Base-by-base conservation (phyloP, 169 alveolate genomes). In the Plasmodium adleri region DNA sequence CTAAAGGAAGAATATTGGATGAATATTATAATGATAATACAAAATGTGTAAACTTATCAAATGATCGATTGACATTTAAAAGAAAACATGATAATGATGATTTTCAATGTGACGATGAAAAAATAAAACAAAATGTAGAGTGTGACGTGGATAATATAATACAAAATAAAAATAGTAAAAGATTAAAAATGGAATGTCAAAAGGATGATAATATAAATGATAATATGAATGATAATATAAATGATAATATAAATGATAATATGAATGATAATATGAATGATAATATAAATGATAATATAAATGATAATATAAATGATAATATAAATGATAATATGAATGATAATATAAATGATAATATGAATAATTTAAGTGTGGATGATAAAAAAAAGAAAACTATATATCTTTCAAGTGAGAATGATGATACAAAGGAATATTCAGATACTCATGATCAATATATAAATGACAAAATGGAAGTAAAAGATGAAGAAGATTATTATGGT, bases 401-500 rank as follows among this genome's bases (percentile, higher is more conserved):
- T 15, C 0, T 56, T 1, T 0, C 47, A 56, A 13, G 9, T 56
- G 28, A 56, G 2, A 56, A 56, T 2, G 24, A 56, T 56, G 28
- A 56, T 12, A 22, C 22, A 56, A 28, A 32, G 12, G 54, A 5
- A 43, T 4, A 9, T 50, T 22, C 63, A 17, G 63, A 70, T 45
- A 15, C 17, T 32, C n/a, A 10, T 39, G 52, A 70, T 0, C 15
- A 13, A 66, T 50, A 20, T 52, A 66, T 28, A 20, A 22, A 20
- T n/a, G 24, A 58, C n/a, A 5, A 15, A 13, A 66, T 32, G 26
- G 49, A 15, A n/a, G 28, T 28, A 17, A 26, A 1, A 28, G 68
- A n/a, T 26, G 71, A 47, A 47, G 76, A 15, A 15, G 88, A 76
- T 26, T 32, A 63, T 17, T 58, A 58, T 22, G 24, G 70, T 22